A percentile compares a stretch with the other conserved stretches of the same genome.
Conservation (phyloP, 176 grass and related monocot species). For the Musa beccarii region DNA sequence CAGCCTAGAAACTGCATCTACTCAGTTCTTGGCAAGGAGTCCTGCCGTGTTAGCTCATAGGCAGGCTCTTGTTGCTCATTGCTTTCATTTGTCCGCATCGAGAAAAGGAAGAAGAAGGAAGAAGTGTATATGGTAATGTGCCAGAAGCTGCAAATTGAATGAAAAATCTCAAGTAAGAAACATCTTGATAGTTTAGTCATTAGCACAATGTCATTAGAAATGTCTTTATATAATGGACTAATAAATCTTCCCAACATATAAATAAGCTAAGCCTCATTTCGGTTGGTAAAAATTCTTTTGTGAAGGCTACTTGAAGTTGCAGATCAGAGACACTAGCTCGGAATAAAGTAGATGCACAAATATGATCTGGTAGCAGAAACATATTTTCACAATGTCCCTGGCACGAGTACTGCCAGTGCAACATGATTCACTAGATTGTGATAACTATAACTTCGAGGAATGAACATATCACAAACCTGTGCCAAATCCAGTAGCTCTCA, state of each 20-base stretch:
- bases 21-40: slow-evolving; percentile 49
- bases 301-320: background rate
- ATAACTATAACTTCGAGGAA: slow-evolving; percentile 1
- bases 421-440: slow-evolving; percentile 7
- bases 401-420: background rate
- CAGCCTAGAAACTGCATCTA: background rate
- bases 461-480: slow-evolving; percentile 41
- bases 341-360: background rate
- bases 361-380: too few species aligned
- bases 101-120: slow-evolving; percentile 91
- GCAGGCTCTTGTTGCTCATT: slow-evolving; percentile 31
- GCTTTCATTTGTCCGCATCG: slow-evolving; percentile 30
- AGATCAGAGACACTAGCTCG: background rate
- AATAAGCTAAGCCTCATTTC: background rate
- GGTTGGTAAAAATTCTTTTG: too few species aligned
- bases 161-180: background rate
- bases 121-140: slow-evolving; percentile 95
- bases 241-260: background rate
- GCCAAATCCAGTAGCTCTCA: slow-evolving; percentile 92
- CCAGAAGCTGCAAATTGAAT: slow-evolving; percentile 64
- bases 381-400: background rate
- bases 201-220: background rate
- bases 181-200: background rate
- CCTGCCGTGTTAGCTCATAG: slow-evolving; percentile 60
- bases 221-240: background rate